phyloP scores from a whole-genome alignment of 2,329 filamentous ascomycete genomes.

The Alternaria panax region DNA sequence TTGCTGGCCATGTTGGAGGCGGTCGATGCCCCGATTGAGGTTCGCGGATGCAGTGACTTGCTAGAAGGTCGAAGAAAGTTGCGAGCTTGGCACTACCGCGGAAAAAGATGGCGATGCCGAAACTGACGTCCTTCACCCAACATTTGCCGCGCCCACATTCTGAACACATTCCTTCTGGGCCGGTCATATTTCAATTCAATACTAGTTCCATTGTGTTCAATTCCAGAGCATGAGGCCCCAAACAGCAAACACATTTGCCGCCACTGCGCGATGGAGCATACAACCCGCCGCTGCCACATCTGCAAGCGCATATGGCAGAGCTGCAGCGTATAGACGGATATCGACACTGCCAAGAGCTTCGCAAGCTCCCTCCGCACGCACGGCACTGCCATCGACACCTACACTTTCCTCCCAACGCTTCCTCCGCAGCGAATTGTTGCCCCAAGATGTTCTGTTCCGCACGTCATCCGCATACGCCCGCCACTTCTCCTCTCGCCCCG shows the following conservation, averaged over 20 bases:
- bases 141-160: conserved; percentile 29
- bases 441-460: conserved; percentile 49
- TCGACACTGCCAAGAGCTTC: conserved; percentile 36
- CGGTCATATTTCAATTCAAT: conserved; percentile 16
- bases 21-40: conserved; percentile 24
- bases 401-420: conserved; percentile 36
- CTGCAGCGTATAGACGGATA: conserved; percentile 59
- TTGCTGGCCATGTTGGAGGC: conserved; percentile 34
- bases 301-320: conserved; percentile 54
- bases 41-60: conserved; percentile 9
- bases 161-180: conserved; percentile 16
- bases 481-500: conserved; percentile 53
- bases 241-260: conserved; percentile 49
- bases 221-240: conserved; percentile 56
- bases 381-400: conserved; percentile 16
- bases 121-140: conserved; percentile 31
- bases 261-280: conserved; percentile 51
- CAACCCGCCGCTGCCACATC: conserved; percentile 49
- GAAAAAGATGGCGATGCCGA: conserved; percentile 35
- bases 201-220: conserved; percentile 1
- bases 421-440: conserved; percentile 55
- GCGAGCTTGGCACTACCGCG: conserved; percentile 22
- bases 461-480: conserved; percentile 54
- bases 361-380: conserved; percentile 36
- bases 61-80: conserved; percentile 34